Conservation (phyloP, 2,329 filamentous ascomycete genomes). For the Periconia macrospinosa region DNA sequence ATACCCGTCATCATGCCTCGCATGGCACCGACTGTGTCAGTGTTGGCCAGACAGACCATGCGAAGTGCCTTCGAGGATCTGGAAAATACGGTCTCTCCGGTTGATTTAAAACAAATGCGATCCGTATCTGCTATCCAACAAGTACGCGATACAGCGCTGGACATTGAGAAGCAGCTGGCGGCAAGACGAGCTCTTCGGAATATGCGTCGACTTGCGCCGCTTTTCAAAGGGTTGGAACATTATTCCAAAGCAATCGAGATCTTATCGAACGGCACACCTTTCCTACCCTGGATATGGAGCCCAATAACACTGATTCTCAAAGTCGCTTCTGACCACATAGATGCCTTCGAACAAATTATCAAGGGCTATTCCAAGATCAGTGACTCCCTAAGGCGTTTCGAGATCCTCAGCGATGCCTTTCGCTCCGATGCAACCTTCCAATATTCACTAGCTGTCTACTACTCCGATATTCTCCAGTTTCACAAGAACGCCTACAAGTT, state of each 20-base stretch:
- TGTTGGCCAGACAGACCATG: constrained; percentile 28
- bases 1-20: constrained; percentile 2
- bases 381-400: constrained; percentile 44
- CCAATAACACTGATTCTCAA: constrained; percentile 19
- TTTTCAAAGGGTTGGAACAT: constrained; percentile 47
- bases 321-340: constrained; percentile 37
- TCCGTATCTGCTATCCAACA: constrained; percentile 38
- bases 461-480: constrained; percentile 54
- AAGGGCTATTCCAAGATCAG: constrained; percentile 37
- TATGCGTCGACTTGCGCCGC: constrained; percentile 47
- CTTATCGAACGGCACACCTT: constrained; percentile 53
- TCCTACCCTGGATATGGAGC: constrained; percentile 49
- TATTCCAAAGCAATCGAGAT: constrained; percentile 49
- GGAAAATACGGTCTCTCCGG: constrained; percentile 10
- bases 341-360: constrained; percentile 44
- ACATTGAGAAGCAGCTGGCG: constrained; percentile 47
- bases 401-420: constrained; percentile 37
- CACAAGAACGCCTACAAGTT: constrained; percentile 53
- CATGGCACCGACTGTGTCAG: constrained; percentile 3
- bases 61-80: constrained; percentile 21
- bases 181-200: constrained; percentile 46
- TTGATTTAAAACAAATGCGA: constrained; percentile 24
- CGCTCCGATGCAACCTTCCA: constrained; percentile 41
- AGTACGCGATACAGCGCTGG: constrained; percentile 41
- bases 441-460: constrained; percentile 47